Evolutionary conservation across 2,329 filamentous ascomycete species (phyloP).

Genomic region (Akanthomyces muscarius): DNA sequence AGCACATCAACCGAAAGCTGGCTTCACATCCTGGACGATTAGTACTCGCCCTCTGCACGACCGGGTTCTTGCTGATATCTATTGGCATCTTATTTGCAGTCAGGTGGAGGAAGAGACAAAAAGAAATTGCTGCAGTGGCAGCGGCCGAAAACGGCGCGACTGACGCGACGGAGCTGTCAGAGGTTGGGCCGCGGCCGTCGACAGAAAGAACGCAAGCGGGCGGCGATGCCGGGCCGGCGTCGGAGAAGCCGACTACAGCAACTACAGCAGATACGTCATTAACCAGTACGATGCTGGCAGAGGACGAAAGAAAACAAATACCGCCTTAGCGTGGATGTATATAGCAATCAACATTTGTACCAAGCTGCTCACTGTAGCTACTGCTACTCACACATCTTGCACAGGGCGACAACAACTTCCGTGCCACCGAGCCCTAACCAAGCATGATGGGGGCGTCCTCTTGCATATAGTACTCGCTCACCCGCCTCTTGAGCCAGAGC

Average conservation of each 20-base stretch:
- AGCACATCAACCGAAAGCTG: conserved; percentile 25
- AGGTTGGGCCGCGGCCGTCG: not conserved
- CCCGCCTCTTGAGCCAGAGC: conserved; percentile 3
- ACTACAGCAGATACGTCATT: conserved; percentile 4
- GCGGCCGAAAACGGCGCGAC: not conserved
- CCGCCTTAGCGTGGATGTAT: not conserved
- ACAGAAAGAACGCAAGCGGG: not conserved
- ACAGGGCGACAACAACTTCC: not conserved
- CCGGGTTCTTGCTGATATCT: conserved; percentile 16
- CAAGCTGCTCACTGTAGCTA: not conserved
- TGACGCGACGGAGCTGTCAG: not conserved
- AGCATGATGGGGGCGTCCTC: not conserved
- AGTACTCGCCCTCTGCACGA: conserved; percentile 20
- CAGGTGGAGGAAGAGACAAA: conserved; percentile 11
- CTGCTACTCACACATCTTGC: not conserved
- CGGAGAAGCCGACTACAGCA: not conserved
- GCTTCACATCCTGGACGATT: conserved; percentile 15
- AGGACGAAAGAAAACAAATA: conserved; percentile 2
- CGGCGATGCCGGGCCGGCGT: not conserved
- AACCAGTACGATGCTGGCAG: not conserved
- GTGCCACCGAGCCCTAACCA: not conserved
- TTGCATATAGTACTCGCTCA: conserved; percentile 3
- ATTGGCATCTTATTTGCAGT: conserved; percentile 17
- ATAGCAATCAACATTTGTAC: conserved; percentile 5
- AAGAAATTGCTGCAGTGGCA: not conserved